A percentile compares a stretch with the other conserved stretches of the same genome.
Evolutionary conservation across 495 filamentous ascomycete species (phyloP).

Genomic region (Entonaema liquescens): DNA sequence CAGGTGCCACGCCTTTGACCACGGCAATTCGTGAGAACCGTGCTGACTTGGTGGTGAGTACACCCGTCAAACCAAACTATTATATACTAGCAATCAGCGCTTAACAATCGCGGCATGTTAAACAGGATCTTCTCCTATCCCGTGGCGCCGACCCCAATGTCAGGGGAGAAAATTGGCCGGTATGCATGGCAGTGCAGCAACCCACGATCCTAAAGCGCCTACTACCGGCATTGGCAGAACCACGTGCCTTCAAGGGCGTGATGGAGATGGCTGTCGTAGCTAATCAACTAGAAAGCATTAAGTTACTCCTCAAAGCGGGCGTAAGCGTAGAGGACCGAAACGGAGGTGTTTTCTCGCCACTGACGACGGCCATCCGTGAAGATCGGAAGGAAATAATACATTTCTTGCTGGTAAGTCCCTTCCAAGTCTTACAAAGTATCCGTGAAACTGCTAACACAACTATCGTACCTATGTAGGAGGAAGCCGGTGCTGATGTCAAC

Average conservation of each 20-base stretch:
- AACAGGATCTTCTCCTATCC: conserved; percentile 54
- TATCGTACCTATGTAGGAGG: conserved; percentile 36
- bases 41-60: conserved; percentile 50
- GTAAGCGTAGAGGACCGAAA: conserved; percentile 65
- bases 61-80: neutral
- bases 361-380: conserved; percentile 65
- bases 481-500: conserved; percentile 62
- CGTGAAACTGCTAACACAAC: neutral
- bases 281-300: conserved; percentile 55
- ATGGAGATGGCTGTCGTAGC: conserved; percentile 65
- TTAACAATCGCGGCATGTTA: neutral
- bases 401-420: conserved; percentile 51
- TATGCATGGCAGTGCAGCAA: conserved; percentile 62
- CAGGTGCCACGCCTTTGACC: conserved; percentile 59
- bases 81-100: neutral
- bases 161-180: conserved; percentile 63
- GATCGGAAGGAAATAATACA: conserved; percentile 57
- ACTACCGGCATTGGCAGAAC: conserved; percentile 53
- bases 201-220: conserved; percentile 57
- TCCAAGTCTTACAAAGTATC: neutral
- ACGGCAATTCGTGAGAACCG: conserved; percentile 62
- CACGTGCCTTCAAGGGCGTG: conserved; percentile 60
- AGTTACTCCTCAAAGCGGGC: conserved; percentile 57
- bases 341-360: conserved; percentile 63
- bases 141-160: conserved; percentile 62